A percentile compares a stretch with the other conserved stretches of the same genome.
phyloP scores from a whole-genome alignment of 2,329 filamentous ascomycete genomes.

The Exophiala viscosa region DNA sequence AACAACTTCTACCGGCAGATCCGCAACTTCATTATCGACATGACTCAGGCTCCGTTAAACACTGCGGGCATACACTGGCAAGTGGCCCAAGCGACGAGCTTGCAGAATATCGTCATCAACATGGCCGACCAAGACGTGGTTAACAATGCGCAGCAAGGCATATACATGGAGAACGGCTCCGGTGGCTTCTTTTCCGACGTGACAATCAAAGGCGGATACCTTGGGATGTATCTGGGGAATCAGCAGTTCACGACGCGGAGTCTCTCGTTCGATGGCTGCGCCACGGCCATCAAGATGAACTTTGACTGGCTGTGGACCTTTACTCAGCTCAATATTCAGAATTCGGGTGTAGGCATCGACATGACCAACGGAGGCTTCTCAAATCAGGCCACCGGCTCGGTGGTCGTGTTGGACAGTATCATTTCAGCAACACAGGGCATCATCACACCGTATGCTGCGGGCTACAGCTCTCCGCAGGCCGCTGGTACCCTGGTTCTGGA shows the following conservation, averaged over 20 bases:
- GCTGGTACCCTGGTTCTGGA: conserved; percentile 54
- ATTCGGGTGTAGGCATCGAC: conserved; percentile 52
- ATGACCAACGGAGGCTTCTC: conserved; percentile 42
- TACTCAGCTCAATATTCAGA: conserved; percentile 50
- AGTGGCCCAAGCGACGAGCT: conserved; percentile 66
- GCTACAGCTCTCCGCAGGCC: conserved; percentile 40
- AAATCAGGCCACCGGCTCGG: conserved; percentile 50
- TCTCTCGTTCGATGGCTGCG: conserved; percentile 48
- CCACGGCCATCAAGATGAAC: conserved; percentile 52
- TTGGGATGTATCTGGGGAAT: conserved; percentile 59
- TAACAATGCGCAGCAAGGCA: conserved; percentile 53
- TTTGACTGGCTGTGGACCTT: conserved; percentile 61
- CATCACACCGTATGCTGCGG: conserved; percentile 42
- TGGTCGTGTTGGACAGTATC: conserved; percentile 55
- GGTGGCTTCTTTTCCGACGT: conserved; percentile 60
- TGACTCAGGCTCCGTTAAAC: conserved; percentile 55
- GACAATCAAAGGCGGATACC: conserved; percentile 57
- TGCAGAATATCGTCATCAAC: conserved; percentile 71
- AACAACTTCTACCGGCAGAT: conserved; percentile 71
- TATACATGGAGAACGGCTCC: conserved; percentile 64
- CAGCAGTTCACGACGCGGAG: conserved; percentile 63
- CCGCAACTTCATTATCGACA: conserved; percentile 70
- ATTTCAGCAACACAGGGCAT: conserved; percentile 54
- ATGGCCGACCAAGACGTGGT: conserved; percentile 54
- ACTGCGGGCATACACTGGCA: conserved; percentile 70